phyloP scores from a whole-genome alignment of 1,139 yeast genomes.

The Magnusiomyces suaveolens region DNA sequence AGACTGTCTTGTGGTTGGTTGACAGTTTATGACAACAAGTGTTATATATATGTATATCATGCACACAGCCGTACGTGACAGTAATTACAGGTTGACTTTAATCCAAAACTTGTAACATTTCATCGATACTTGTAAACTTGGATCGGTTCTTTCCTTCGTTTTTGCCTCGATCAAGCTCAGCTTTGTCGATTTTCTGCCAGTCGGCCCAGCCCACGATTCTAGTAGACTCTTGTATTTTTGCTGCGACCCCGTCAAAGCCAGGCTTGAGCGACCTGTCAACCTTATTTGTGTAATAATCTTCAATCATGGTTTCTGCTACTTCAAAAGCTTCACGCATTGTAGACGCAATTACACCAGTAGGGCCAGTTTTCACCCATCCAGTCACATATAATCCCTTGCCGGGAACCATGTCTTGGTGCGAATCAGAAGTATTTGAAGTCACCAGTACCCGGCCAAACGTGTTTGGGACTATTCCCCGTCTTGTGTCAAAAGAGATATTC shows the following conservation, averaged over 20 bases:
- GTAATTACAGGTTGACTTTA: no score
- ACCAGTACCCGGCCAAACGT: slow-evolving; percentile 47
- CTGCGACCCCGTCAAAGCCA: slow-evolving; percentile 33
- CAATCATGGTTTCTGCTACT: slow-evolving; percentile 56
- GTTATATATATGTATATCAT: no score
- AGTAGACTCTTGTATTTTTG: slow-evolving; percentile 24
- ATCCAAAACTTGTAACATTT: slow-evolving; percentile 39
- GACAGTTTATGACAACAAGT: background rate
- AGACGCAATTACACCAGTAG: slow-evolving; percentile 83
- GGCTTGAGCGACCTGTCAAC: slow-evolving; percentile 19
- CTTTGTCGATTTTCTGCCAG: slow-evolving; percentile 54
- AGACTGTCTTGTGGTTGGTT: no score
- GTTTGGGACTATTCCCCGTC: slow-evolving; percentile 49
- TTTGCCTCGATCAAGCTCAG: slow-evolving; percentile 45
- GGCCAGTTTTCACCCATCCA: slow-evolving; percentile 91
- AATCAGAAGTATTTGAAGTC: background rate
- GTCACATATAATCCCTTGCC: slow-evolving; percentile 57
- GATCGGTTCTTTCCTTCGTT: slow-evolving; percentile 44
- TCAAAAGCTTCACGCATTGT: slow-evolving; percentile 81
- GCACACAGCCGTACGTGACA: background rate
- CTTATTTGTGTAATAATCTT: slow-evolving; percentile 34
- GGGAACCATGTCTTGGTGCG: background rate
- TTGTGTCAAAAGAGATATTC: slow-evolving; percentile 47
- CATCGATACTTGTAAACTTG: slow-evolving; percentile 43
- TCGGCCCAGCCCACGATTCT: slow-evolving; percentile 53